A percentile compares a stretch with the other conserved stretches of the same genome.
These are phyloP conservation scores for Chaetoscypha palmicola DNA, from an alignment of 2,329 filamentous ascomycete species.

Conservation along the genomic window DNA sequence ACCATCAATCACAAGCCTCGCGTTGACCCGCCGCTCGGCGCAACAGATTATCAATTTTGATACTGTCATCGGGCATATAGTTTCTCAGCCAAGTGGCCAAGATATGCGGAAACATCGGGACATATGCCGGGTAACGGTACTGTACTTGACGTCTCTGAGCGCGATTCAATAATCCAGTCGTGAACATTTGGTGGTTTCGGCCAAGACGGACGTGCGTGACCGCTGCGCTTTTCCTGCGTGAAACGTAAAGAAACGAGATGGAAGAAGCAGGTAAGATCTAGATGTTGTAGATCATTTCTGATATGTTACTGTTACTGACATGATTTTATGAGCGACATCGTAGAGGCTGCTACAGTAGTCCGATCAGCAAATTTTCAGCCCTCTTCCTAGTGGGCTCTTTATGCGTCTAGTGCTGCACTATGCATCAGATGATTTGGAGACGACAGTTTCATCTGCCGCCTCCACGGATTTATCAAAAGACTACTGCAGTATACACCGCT, in stretches of 20 bases:
- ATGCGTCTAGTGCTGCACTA: too few species aligned
- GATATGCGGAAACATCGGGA: background rate
- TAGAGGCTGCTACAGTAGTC: too few species aligned
- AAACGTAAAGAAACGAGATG: background rate
- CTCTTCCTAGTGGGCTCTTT: too few species aligned
- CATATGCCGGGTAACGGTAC: background rate
- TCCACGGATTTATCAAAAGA: too few species aligned
- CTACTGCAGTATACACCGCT: too few species aligned
- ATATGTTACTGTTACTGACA: background rate
- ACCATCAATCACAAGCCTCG: background rate
- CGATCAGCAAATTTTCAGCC: too few species aligned
- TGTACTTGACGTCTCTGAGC: background rate
- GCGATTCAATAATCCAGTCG: background rate
- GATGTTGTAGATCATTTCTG: background rate
- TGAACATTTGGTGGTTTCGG: background rate
- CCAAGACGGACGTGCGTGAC: background rate
- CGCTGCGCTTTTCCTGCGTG: background rate
- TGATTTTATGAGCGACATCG: too few species aligned
- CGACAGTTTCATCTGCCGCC: too few species aligned
- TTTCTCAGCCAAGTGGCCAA: background rate
- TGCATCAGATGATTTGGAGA: too few species aligned
- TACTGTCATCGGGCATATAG: background rate
- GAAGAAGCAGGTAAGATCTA: background rate
- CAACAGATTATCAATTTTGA: background rate
- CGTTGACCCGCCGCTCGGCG: background rate